Evolutionary conservation across 495 filamentous ascomycete genomes (phyloP).

Genomic region (Talaromyces trachyspermus): DNA sequence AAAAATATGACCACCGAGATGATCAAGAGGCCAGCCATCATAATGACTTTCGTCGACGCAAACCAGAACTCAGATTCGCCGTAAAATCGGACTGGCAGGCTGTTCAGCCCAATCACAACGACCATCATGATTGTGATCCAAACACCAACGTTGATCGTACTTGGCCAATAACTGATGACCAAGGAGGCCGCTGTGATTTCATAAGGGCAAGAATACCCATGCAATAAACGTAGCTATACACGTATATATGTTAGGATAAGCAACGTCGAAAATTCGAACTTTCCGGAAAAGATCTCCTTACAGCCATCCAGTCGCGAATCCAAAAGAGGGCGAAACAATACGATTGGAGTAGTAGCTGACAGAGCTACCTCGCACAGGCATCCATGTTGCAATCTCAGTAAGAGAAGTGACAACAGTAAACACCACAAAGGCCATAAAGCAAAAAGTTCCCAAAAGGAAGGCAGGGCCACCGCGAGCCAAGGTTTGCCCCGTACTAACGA

Average conservation of each 20-base stretch:
- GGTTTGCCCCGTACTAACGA: slow-evolving; percentile 60
- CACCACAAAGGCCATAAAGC: slow-evolving; percentile 57
- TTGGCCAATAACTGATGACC: slow-evolving; percentile 65
- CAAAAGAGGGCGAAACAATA: slow-evolving; percentile 61
- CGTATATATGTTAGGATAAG: too few relatives aligned
- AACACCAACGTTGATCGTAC: slow-evolving; percentile 46
- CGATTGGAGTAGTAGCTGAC: slow-evolving; percentile 66
- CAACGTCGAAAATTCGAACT: too few relatives aligned
- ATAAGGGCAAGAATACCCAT: too few relatives aligned
- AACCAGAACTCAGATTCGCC: slow-evolving; percentile 72
- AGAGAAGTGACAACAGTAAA: slow-evolving; percentile 30
- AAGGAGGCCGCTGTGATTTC: slow-evolving; percentile 63
- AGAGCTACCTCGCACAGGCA: slow-evolving; percentile 64
- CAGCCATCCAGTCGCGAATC: slow-evolving; percentile 67
- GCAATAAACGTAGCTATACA: too few relatives aligned
- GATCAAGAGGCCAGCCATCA: slow-evolving; percentile 61
- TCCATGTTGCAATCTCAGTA: slow-evolving; percentile 69
- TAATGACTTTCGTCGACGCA: slow-evolving; percentile 66
- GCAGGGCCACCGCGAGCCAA: slow-evolving; percentile 59
- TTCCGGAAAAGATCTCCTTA: too few relatives aligned
- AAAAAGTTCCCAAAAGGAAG: slow-evolving; percentile 59
- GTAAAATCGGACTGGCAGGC: slow-evolving; percentile 59
- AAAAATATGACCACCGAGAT: slow-evolving; percentile 60
- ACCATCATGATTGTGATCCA: slow-evolving; percentile 67
- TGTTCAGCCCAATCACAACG: slow-evolving; percentile 58